Evolutionary conservation across 2,329 filamentous ascomycete genomes (phyloP).

Genomic region (Cercospora beticola): DNA sequence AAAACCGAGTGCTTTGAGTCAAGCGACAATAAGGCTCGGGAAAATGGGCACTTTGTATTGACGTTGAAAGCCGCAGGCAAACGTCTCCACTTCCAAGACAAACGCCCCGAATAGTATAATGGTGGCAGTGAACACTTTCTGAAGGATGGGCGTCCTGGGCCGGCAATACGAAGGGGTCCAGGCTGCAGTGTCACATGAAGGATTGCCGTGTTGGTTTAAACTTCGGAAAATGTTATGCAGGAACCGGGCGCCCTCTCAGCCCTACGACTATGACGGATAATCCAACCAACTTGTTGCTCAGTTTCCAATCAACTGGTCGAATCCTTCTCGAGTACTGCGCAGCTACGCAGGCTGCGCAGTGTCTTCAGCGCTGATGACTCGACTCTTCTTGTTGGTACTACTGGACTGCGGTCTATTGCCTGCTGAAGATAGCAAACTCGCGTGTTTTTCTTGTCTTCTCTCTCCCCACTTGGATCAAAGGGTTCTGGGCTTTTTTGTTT

Average conservation of each 20-base stretch:
- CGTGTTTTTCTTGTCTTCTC: not conserved
- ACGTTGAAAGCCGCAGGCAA: not conserved
- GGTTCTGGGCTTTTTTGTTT: not conserved
- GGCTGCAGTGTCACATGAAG: not conserved
- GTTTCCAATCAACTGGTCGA: not conserved
- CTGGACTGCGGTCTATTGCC: not conserved
- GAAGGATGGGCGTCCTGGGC: not conserved
- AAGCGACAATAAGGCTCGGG: not conserved
- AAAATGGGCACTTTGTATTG: not conserved
- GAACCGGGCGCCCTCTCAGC: not conserved
- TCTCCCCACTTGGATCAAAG: conserved; percentile 6
- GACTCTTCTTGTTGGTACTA: not conserved
- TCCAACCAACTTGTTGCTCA: not conserved
- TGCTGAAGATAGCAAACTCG: not conserved
- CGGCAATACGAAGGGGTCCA: not conserved
- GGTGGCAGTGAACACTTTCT: not conserved
- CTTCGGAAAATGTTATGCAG: not conserved
- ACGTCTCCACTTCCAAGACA: not conserved
- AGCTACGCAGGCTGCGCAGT: no score
- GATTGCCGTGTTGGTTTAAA: not conserved
- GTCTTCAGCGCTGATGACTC: not conserved
- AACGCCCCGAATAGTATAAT: not conserved
- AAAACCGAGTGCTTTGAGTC: not conserved
- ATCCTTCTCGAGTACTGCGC: not conserved
- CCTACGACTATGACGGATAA: not conserved